Conservation (phyloP, 306 rosid species). For the Sesbania bispinosa region DNA sequence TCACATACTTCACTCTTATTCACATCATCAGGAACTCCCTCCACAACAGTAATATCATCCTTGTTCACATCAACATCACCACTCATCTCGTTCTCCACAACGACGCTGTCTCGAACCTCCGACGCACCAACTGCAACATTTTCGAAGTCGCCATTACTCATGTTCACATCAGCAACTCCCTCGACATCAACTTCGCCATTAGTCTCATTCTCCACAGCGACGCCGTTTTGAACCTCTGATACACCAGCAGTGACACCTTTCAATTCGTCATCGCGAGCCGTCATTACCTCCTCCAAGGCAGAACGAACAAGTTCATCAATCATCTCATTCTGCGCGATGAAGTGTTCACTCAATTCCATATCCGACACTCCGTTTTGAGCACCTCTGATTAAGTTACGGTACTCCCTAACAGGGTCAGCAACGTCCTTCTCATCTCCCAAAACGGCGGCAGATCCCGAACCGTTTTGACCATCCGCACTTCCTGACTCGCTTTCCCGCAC, state of each 20-base stretch:
- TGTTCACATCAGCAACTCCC: too few relatives aligned
- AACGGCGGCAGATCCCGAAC: conserved; percentile 24
- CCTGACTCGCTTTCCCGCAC: conserved; percentile 9
- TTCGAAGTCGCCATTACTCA: too few relatives aligned
- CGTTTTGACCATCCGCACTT: not conserved
- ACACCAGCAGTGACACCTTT: too few relatives aligned
- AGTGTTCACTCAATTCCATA: not conserved
- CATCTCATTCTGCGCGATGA: too few relatives aligned
- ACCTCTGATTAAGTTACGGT: not conserved
- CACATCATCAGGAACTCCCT: not conserved
- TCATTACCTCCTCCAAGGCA: not conserved
- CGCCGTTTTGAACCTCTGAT: too few relatives aligned
- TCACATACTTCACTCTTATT: not conserved
- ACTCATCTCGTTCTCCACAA: not conserved
- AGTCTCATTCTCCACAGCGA: too few relatives aligned
- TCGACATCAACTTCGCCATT: too few relatives aligned
- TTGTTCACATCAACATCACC: not conserved
- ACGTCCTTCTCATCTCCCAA: not conserved
- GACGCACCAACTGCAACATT: too few relatives aligned
- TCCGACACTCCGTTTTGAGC: conserved; percentile 13
- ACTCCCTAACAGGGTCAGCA: too few relatives aligned
- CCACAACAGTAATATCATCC: not conserved
- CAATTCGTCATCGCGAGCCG: conserved; percentile 8
- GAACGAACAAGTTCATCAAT: not conserved
- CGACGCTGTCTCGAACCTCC: not conserved